Evolutionary conservation across 176 grass and related monocot species (phyloP).

Genomic region (Eleusine indica): DNA sequence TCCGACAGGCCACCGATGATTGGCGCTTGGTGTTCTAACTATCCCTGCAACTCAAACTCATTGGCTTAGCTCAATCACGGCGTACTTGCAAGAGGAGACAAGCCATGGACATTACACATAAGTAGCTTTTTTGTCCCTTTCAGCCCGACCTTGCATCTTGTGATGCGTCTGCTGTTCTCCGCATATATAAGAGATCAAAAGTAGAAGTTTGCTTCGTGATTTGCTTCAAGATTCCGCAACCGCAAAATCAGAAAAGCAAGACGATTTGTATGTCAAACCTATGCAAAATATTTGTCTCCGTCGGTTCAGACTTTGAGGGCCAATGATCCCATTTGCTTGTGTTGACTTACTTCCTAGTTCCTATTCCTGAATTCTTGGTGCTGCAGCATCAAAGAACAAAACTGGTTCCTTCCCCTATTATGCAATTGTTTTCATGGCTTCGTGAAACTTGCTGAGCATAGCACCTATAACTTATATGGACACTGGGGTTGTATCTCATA

Average conservation of each 20-base stretch:
- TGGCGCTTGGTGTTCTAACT: conserved; percentile 21
- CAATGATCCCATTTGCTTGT: conserved; percentile 42
- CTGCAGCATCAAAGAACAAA: conserved; percentile 41
- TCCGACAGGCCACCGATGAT: background rate
- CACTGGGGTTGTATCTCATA: background rate
- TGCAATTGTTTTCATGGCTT: background rate
- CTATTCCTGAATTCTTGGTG: conserved; percentile 6
- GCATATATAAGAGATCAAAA: conserved; percentile 32
- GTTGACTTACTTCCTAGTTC: conserved; percentile 42
- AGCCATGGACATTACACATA: conserved; percentile 11
- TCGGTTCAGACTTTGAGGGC: background rate
- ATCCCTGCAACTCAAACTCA: conserved; percentile 20
- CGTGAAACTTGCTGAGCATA: conserved; percentile 11
- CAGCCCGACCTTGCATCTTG: conserved; percentile 30
- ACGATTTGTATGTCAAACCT: conserved; percentile 11
- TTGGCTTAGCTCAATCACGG: conserved; percentile 10
- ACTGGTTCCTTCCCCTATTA: background rate
- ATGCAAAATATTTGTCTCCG: background rate
- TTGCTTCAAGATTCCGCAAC: conserved; percentile 33
- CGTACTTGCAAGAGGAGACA: conserved; percentile 20
- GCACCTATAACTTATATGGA: background rate
- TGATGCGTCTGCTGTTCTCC: conserved; percentile 33
- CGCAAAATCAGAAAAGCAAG: conserved; percentile 18
- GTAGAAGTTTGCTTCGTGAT: conserved; percentile 17
- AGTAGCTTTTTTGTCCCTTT: conserved; percentile 30